Conservation (phyloP, 129 eudicot species). For the Flaveria ramosissima region DNA sequence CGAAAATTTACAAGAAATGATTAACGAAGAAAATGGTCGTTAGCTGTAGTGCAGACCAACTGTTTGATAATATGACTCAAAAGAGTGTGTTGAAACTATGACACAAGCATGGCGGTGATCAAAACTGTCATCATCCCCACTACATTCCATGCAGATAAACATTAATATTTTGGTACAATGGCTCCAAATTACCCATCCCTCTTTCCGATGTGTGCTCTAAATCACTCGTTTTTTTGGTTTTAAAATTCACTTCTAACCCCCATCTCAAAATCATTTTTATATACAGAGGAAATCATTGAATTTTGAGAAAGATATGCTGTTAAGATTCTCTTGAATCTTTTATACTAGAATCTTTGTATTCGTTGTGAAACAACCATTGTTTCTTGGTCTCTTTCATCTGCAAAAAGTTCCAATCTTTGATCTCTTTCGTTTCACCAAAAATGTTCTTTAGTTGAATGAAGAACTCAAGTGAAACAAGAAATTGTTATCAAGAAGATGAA, state of each 20-base stretch:
- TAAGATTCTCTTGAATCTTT: too few species aligned
- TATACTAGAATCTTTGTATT: conserved; percentile 1
- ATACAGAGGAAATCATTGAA: too few species aligned
- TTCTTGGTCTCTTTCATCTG: conserved; percentile 21
- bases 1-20: too few species aligned
- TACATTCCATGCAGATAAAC: background rate
- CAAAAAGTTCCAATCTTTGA: conserved; percentile 15
- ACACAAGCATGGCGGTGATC: conserved; percentile 11
- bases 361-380: background rate
- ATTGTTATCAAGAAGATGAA: conserved; percentile 19
- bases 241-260: background rate
- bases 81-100: background rate
- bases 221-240: background rate
- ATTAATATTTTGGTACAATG: background rate
- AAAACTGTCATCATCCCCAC: conserved; percentile 15
- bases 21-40: background rate
- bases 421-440: background rate
- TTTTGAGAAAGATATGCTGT: too few species aligned
- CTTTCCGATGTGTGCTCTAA: conserved; percentile 21
- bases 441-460: conserved; percentile 2
- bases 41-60: background rate
- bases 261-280: too few species aligned
- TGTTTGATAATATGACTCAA: conserved; percentile 3
- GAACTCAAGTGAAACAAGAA: conserved; percentile 5
- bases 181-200: conserved; percentile 6